Evolutionary conservation across 2,329 filamentous ascomycete species (phyloP).

Genomic region (Arthrobotrys sinensis): DNA sequence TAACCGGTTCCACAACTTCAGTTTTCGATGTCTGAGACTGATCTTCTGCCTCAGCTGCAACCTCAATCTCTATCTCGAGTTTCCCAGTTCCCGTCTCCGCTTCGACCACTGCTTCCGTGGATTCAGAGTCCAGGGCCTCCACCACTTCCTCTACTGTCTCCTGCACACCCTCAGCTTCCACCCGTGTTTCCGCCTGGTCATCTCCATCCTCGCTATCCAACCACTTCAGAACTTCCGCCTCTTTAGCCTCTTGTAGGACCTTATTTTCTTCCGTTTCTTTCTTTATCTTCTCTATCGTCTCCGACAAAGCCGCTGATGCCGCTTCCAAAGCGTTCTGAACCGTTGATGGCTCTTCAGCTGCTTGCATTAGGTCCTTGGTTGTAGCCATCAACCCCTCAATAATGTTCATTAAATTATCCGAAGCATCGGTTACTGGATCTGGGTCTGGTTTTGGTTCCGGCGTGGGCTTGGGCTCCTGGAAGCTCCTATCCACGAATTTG

Average conservation of each 20-base stretch:
- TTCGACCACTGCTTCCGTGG: background rate
- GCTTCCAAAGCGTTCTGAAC: background rate
- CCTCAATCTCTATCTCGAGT: background rate
- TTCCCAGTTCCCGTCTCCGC: background rate
- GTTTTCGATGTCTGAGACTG: background rate
- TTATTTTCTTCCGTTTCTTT: conserved; percentile 8
- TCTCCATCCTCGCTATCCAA: conserved; percentile 8
- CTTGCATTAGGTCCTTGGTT: conserved; percentile 27
- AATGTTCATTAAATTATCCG: conserved; percentile 23
- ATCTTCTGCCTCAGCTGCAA: background rate
- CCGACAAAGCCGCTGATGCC: conserved; percentile 2
- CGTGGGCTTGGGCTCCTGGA: background rate
- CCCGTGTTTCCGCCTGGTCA: background rate
- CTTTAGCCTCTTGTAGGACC: background rate
- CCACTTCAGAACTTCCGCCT: conserved; percentile 16
- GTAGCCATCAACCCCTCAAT: conserved; percentile 38
- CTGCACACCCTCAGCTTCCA: background rate
- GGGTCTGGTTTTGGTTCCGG: background rate
- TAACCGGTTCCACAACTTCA: background rate
- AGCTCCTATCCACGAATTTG: conserved; percentile 15
- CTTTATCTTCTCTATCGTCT: conserved; percentile 13
- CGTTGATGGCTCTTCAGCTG: conserved; percentile 23
- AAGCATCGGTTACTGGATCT: conserved; percentile 4
- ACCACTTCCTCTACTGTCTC: background rate
- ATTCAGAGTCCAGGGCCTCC: background rate